Evolutionary conservation across 805 yeast species (phyloP), one percentile per base, ranked within the genome.

Genomic region (Lipomyces chichibuensis): DNA sequence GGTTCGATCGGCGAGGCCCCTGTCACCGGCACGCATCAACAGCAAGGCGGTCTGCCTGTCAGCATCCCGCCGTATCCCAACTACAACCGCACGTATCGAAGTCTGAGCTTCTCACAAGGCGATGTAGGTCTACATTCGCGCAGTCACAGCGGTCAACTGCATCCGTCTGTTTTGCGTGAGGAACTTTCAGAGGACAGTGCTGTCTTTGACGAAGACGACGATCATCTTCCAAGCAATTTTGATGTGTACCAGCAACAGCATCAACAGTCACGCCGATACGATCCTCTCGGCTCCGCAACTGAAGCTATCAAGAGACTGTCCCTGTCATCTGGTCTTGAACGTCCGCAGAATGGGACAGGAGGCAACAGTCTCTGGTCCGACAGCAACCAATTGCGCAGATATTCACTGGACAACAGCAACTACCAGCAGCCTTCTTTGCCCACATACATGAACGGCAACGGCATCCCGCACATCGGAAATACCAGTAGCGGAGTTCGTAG

Each of bases 131-230:
- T 17, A 20, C 59, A 59, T 35, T 23, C 55, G 7, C 33, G 62
- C 11, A 53, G 35, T 13, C 55, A 13, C 14, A 59, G 55, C 11
- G 62, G 62, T 25, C 46, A 59, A 14, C 11, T 35, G 37, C 49
- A 32, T 35, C 46, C 62, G 17, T 49, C 37, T 25, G 35, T 46
- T 6, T 29, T 25, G 54, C 55, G 33, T 39, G 43, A 63, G 33
- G 64, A 49, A 17, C 51, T 64, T 27, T 37, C 61, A 11, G 69
- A 65, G 54, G 66, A 66, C 27, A 14, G n/a, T 13, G 59, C 62
- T 29, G 65, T 65, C 33, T 63, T 63, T 51, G 66, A 63, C 57
- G 69, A 66, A 8, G 69, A 66, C 23, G 60, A 60, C 64, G 37
- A 55, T 17, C 29, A 57, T 59, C 29, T 58, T 23, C 55, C 55